A percentile compares a stretch with the other conserved stretches of the same genome.
Conservation (phyloP, 371 early-diverging fungal genomes). For the Rhizopus sp. region DNA sequence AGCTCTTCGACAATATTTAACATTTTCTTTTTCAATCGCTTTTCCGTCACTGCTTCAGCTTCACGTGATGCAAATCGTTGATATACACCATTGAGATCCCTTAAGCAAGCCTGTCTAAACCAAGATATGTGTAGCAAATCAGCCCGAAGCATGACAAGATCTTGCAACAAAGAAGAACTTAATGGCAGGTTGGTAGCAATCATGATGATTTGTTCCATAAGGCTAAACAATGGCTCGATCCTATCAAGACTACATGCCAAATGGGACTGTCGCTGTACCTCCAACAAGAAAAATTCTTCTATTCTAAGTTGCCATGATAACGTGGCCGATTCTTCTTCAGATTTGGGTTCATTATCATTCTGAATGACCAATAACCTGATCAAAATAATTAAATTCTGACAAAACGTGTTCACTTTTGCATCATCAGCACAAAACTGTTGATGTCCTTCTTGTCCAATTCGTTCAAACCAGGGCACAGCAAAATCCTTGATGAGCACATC, state of each 20-base stretch:
- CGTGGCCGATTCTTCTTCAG: conserved; percentile 12
- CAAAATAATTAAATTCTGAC: conserved; percentile 50
- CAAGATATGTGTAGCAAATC: conserved; percentile 43
- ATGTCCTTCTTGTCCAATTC: conserved; percentile 36
- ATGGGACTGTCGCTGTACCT: conserved; percentile 33
- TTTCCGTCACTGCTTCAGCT: conserved; percentile 29
- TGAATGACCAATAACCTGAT: conserved; percentile 54
- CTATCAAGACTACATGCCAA: conserved; percentile 37
- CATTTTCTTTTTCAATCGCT: conserved; percentile 46
- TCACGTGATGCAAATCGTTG: conserved; percentile 44
- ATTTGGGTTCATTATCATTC: conserved; percentile 22
- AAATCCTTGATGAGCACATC: conserved; percentile 44
- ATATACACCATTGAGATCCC: conserved; percentile 49
- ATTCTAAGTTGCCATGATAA: conserved; percentile 33
- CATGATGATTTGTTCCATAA: conserved; percentile 37
- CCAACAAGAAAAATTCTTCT: conserved; percentile 39
- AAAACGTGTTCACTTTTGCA: conserved; percentile 35
- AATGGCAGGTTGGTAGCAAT: conserved; percentile 44
- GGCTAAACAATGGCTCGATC: conserved; percentile 42
- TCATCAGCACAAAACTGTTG: conserved; percentile 36
- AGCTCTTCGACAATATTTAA: conserved; percentile 44
- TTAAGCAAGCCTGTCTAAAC: conserved; percentile 49
- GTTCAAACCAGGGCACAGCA: conserved; percentile 47
- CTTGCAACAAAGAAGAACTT: conserved; percentile 43
- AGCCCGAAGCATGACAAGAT: conserved; percentile 38